These are phyloP conservation scores for Hypoxylon sp. DNA, from an alignment of 2,329 filamentous ascomycete genomes.

Conservation along the genomic window DNA sequence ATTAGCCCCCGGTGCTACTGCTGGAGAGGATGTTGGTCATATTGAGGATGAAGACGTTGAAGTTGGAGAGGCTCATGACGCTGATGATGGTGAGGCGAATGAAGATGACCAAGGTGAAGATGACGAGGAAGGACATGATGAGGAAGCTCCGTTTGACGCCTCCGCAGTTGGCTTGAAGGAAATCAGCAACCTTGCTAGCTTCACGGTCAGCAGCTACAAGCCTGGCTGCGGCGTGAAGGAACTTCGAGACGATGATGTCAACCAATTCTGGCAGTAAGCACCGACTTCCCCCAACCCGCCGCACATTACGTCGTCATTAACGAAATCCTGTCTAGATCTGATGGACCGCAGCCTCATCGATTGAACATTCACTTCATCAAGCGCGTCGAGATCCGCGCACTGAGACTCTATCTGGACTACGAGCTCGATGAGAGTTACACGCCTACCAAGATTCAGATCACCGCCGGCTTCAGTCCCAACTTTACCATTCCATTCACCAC, in stretches of 20 bases:
- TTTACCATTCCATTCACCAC: slow-evolving; percentile 90
- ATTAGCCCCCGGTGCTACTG: slow-evolving; percentile 8
- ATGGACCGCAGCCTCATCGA: slow-evolving; percentile 86
- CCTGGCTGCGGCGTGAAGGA: slow-evolving; percentile 84
- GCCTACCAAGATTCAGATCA: slow-evolving; percentile 90
- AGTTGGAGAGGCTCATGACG: slow-evolving; percentile 37
- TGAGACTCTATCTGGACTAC: slow-evolving; percentile 92
- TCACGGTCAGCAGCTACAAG: slow-evolving; percentile 86
- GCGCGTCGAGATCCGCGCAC: slow-evolving; percentile 81
- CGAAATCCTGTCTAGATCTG: slow-evolving; percentile 68
- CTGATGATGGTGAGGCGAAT: slow-evolving; percentile 39
- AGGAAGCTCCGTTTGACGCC: slow-evolving; percentile 65
- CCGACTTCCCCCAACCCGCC: neutral
- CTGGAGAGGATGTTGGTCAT: slow-evolving; percentile 25
- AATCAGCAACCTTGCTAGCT: slow-evolving; percentile 86
- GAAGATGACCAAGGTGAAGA: slow-evolving; percentile 54
- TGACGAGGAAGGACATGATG: slow-evolving; percentile 58
- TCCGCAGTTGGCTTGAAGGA: slow-evolving; percentile 77
- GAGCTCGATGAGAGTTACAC: slow-evolving; percentile 96
- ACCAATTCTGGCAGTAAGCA: slow-evolving; percentile 83
- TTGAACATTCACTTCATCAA: slow-evolving; percentile 90
- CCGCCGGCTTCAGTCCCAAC: slow-evolving; percentile 91
- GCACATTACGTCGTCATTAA: slow-evolving; percentile 15
- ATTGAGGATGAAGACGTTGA: slow-evolving; percentile 30
- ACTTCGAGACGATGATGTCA: slow-evolving; percentile 79